Percentiles rank a stretch among this genome's conserved stretches.
These are phyloP conservation scores for Mercurialis annua DNA, from an alignment of 345 rosid genomes.

Conservation along the genomic window DNA sequence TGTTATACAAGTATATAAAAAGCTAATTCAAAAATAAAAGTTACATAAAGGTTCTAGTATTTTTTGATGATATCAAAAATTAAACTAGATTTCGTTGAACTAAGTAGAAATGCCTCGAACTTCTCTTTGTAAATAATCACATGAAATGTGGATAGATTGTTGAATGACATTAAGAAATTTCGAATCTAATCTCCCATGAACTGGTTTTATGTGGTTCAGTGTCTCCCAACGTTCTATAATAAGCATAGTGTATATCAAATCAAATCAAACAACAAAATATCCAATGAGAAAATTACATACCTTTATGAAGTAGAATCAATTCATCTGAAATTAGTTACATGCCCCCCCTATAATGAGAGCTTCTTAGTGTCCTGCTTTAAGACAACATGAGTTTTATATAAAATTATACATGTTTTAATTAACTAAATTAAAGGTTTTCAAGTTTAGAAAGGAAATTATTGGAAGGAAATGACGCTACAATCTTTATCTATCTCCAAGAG, in stretches of 20 bases:
- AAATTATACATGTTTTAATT: conserved; percentile 67
- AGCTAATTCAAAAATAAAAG: too few relatives aligned
- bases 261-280: too few relatives aligned
- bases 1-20: too few relatives aligned
- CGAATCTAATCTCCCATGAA: too few relatives aligned
- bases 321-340: conserved; percentile 95
- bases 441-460: conserved; percentile 57
- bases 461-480: conserved; percentile 59
- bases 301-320: conserved; percentile 98
- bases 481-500: conserved; percentile 41
- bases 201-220: too few relatives aligned
- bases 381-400: conserved; percentile 91
- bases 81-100: conserved; percentile 73
- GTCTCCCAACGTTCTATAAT: too few relatives aligned
- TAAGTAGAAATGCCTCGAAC: conserved; percentile 80
- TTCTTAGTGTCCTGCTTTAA: conserved; percentile 95
- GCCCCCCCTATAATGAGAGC: conserved; percentile 98
- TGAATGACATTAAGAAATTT: too few relatives aligned
- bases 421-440: conserved; percentile 56
- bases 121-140: conserved; percentile 58
- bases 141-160: too few relatives aligned
- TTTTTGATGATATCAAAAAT: too few relatives aligned
- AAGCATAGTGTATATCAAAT: too few relatives aligned
- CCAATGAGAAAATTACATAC: too few relatives aligned
- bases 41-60: too few relatives aligned